These are phyloP conservation scores for Jatropha multifida DNA, from an alignment of 441 rosid species.

Conservation along the genomic window DNA sequence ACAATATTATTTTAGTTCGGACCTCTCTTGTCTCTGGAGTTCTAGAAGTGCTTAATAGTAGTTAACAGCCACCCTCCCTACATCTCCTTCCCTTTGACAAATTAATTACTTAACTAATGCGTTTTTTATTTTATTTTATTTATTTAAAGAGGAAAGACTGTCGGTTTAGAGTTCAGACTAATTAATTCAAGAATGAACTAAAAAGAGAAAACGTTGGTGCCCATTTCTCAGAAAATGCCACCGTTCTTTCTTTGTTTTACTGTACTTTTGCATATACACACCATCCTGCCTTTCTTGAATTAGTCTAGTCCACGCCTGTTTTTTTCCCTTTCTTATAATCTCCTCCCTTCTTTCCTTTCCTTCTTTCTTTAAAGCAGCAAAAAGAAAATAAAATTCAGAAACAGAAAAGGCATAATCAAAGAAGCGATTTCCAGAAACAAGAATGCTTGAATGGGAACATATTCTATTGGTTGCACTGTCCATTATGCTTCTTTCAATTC, in stretches of 20 bases:
- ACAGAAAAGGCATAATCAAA: background rate
- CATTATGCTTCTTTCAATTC: conserved; percentile 23
- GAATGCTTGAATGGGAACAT: conserved; percentile 43
- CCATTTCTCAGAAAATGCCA: conserved; percentile 4
- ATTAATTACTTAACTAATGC: background rate
- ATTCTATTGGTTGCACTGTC: conserved; percentile 32
- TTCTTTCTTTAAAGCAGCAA: conserved; percentile 15
- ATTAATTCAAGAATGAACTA: conserved; percentile 13
- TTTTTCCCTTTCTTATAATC: background rate
- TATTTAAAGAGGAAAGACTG: conserved; percentile 7
- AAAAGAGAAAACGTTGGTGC: background rate
- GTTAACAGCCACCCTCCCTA: background rate
- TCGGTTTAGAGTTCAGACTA: conserved; percentile 31
- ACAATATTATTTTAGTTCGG: background rate
- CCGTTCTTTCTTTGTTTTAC: conserved; percentile 2
- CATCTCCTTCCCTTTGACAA: conserved; percentile 10
- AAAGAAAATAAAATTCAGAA: background rate
- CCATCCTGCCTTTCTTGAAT: conserved; percentile 44
- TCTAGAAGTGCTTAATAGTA: conserved; percentile 19
- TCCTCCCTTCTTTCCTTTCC: conserved; percentile 3
- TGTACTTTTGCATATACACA: conserved; percentile 10
- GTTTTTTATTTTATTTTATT: background rate
- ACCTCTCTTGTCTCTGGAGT: background rate
- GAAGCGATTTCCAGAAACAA: background rate
- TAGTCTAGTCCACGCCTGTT: conserved; percentile 43